These are phyloP conservation scores for Stephanodiscus triporus DNA, from an alignment of 108 stramenopile species.

Conservation along the genomic window DNA sequence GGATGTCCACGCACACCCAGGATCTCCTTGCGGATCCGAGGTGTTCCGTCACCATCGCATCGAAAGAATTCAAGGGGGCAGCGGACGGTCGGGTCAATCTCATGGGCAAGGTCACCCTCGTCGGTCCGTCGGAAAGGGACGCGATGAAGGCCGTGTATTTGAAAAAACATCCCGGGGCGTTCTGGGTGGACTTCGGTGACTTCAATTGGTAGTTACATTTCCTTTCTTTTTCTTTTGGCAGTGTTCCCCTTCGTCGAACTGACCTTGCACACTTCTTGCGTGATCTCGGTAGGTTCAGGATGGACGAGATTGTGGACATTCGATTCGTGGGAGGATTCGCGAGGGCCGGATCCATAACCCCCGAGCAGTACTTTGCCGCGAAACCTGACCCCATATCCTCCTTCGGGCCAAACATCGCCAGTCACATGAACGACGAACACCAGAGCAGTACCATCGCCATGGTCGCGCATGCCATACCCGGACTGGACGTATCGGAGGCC, in stretches of 20 bases:
- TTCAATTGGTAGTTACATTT: too few relatives aligned
- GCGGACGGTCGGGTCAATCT: constrained; percentile 94
- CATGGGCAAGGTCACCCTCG: constrained; percentile 79
- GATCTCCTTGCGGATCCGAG: constrained; percentile 82
- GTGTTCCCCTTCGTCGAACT: constrained; percentile 93
- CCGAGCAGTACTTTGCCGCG: constrained; percentile 82
- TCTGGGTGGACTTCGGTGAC: constrained; percentile 59
- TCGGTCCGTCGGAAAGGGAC: constrained; percentile 61
- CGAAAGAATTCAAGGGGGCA: constrained; percentile 94
- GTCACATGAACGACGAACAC: constrained; percentile 98
- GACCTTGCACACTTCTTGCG: too few relatives aligned
- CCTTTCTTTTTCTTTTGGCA: not conserved
- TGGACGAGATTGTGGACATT: constrained; percentile 81
- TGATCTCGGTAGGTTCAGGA: too few relatives aligned
- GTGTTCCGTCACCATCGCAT: constrained; percentile 85
- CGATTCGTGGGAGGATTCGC: constrained; percentile 97
- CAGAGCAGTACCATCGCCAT: constrained; percentile 83
- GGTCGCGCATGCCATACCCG: constrained; percentile 80
- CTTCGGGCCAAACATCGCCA: constrained; percentile 79
- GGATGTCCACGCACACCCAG: constrained; percentile 93
- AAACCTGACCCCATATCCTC: constrained; percentile 82
- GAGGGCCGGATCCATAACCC: constrained; percentile 81
- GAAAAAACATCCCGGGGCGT: constrained; percentile 90
- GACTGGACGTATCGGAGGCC: constrained; percentile 76
- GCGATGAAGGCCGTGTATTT: constrained; percentile 78